phyloP scores from a whole-genome alignment of 108 stramenopile genomes.

The Pseudonitzschia multiseries region DNA sequence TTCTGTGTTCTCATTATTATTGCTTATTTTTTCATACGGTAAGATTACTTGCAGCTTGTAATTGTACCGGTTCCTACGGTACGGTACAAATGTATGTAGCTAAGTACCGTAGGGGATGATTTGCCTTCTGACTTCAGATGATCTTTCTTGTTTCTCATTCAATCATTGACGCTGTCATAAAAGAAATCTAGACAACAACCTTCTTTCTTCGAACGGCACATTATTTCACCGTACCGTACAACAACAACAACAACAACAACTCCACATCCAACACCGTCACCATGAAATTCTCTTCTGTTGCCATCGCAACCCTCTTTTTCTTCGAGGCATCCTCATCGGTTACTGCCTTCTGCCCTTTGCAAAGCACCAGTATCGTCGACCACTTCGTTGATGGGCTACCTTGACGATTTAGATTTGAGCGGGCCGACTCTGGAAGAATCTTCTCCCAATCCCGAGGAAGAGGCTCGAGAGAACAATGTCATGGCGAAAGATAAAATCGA shows the following conservation, averaged over 20 bases:
- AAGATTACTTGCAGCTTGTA: no score
- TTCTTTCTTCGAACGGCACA: neutral
- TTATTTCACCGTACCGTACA: neutral
- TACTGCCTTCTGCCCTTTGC: neutral
- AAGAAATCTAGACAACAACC: neutral
- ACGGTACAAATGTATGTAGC: no score
- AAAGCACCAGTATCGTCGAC: neutral
- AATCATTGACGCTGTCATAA: no score
- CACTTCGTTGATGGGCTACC: constrained; percentile 53
- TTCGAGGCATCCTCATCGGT: constrained; percentile 1
- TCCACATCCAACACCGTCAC: neutral
- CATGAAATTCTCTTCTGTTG: constrained; percentile 27
- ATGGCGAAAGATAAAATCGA: constrained; percentile 52
- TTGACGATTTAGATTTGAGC: constrained; percentile 50
- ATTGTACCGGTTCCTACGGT: no score
- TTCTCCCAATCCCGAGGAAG: constrained; percentile 32
- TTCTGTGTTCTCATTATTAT: no score
- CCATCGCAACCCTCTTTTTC: constrained; percentile 15
- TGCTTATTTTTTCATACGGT: no score
- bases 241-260: neutral
- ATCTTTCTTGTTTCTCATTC: no score
- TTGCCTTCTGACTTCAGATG: no score
- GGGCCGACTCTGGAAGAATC: neutral
- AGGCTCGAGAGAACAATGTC: constrained; percentile 46
- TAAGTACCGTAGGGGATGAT: no score